Evolutionary conservation across 768 basidiomycete species (phyloP).

Genomic region (Leucocoprinus leucothites): DNA sequence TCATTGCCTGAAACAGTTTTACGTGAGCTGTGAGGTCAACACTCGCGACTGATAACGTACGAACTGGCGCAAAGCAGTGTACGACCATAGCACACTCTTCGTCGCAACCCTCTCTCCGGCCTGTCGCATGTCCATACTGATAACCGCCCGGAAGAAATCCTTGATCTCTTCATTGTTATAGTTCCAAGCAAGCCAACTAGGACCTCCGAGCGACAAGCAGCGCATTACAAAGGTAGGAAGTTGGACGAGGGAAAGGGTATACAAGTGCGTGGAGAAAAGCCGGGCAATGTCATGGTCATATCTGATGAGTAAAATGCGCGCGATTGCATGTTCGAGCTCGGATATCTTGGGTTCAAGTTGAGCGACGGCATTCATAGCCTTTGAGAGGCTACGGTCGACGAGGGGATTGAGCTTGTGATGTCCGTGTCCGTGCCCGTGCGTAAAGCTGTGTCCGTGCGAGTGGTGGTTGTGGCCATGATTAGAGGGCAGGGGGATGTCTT

Average conservation of each 20-base stretch:
- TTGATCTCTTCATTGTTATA: conserved; percentile 68
- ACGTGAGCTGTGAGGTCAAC: not conserved
- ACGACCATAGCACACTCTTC: conserved; percentile 77
- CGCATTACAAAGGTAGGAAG: conserved; percentile 69
- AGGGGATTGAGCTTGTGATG: conserved; percentile 34
- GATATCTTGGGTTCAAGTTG: conserved; percentile 54
- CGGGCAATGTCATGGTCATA: conserved; percentile 76
- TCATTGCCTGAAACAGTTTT: conserved; percentile 49
- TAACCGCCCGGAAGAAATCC: conserved; percentile 66
- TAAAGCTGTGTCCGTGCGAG: conserved; percentile 1
- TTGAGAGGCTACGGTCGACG: conserved; percentile 51
- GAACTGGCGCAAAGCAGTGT: conserved; percentile 74
- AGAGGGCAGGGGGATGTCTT: conserved; percentile 21
- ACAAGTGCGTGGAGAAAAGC: conserved; percentile 68
- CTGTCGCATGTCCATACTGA: conserved; percentile 76
- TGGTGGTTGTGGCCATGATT: conserved; percentile 1
- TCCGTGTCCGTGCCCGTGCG: conserved; percentile 9
- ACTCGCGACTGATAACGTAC: conserved; percentile 38
- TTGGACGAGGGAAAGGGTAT: conserved; percentile 60
- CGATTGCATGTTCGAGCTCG: conserved; percentile 65
- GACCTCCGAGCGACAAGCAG: conserved; percentile 57
- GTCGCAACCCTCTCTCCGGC: conserved; percentile 77
- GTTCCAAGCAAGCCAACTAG: conserved; percentile 68
- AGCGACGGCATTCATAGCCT: conserved; percentile 58
- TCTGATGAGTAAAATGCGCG: conserved; percentile 62